phyloP scores from a whole-genome alignment of 2,329 filamentous ascomycete genomes.

The Fusarium dimerum region DNA sequence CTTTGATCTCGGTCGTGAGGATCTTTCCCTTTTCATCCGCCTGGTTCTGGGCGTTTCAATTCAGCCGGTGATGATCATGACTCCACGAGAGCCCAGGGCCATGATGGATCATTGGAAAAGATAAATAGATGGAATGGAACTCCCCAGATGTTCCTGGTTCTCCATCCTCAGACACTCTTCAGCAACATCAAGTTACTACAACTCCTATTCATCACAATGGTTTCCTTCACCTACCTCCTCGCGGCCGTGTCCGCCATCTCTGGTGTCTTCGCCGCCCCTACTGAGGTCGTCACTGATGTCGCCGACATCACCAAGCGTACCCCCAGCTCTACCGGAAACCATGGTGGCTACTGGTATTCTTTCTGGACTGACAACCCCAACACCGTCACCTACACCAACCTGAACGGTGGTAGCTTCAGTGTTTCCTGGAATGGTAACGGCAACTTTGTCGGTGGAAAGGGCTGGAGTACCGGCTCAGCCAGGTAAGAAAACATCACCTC shows the following conservation, averaged over 20 bases:
- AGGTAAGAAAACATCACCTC: conserved; percentile 37
- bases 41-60: background rate
- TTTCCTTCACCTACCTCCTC: conserved; percentile 25
- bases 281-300: conserved; percentile 4
- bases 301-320: conserved; percentile 34
- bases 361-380: conserved; percentile 50
- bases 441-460: conserved; percentile 30
- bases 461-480: conserved; percentile 24
- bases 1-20: conserved; percentile 4
- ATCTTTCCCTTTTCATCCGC: conserved; percentile 7
- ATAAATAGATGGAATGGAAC: conserved; percentile 13
- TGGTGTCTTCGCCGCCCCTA: conserved; percentile 22
- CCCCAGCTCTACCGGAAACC: conserved; percentile 37
- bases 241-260: conserved; percentile 19
- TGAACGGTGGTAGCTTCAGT: conserved; percentile 44
- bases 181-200: background rate
- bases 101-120: background rate
- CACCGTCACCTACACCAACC: conserved; percentile 47
- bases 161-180: background rate
- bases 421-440: conserved; percentile 42
- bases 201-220: conserved; percentile 13
- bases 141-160: background rate
- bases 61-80: background rate
- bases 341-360: conserved; percentile 47
- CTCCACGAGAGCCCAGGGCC: background rate